These are phyloP conservation scores for Hericium coralloides DNA, from an alignment of 768 basidiomycete species.

Conservation along the genomic window DNA sequence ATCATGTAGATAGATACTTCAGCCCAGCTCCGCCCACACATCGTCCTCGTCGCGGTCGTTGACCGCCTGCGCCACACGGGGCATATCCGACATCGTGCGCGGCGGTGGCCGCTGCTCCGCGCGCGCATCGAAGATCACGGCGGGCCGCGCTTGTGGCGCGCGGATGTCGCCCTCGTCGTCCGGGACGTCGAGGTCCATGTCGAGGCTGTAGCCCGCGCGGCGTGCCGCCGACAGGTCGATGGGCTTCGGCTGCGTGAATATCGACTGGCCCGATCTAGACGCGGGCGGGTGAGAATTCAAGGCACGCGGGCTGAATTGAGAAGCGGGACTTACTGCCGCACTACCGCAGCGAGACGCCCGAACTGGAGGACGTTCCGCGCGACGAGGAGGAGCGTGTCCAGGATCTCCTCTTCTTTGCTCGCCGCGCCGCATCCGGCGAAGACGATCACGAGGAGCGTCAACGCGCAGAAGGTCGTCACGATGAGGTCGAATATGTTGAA, in stretches of 20 bases:
- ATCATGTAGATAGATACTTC: neutral
- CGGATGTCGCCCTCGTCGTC: constrained; percentile 45
- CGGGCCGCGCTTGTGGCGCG: constrained; percentile 49
- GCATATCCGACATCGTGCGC: constrained; percentile 44
- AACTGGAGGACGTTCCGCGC: constrained; percentile 92
- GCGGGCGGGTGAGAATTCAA: neutral
- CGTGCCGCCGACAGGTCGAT: constrained; percentile 74
- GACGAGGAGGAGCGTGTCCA: constrained; percentile 88
- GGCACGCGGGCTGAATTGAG: neutral
- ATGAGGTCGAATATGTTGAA: constrained; percentile 87
- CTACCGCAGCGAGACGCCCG: constrained; percentile 82
- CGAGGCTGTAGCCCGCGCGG: constrained; percentile 55
- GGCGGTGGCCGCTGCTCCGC: constrained; percentile 25
- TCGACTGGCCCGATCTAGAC: constrained; percentile 78
- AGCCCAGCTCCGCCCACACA: constrained; percentile 27
- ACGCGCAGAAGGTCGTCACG: constrained; percentile 79
- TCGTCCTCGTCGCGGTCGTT: constrained; percentile 56
- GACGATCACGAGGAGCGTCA: constrained; percentile 83
- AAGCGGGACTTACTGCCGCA: constrained; percentile 69
- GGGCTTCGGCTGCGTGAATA: constrained; percentile 79
- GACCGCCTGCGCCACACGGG: constrained; percentile 44
- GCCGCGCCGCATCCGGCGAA: constrained; percentile 78
- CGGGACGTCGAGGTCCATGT: constrained; percentile 61
- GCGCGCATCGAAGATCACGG: constrained; percentile 56
- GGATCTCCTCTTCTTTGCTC: constrained; percentile 88